phyloP scores from a whole-genome alignment of 2,329 filamentous ascomycete species.

The Daldinia sp. region DNA sequence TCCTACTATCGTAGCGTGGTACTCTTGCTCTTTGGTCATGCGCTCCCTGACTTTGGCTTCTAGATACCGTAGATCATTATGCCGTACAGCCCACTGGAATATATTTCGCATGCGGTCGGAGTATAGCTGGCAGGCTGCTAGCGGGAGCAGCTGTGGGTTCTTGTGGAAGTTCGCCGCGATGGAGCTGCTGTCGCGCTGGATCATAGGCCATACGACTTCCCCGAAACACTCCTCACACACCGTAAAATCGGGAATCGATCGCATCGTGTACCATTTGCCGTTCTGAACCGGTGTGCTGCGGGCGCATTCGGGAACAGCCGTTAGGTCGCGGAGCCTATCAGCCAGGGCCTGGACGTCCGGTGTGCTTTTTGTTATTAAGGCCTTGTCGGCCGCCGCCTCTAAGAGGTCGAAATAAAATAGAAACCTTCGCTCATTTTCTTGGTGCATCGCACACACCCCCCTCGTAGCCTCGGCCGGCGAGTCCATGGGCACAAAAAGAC shows the following conservation, averaged over 20 bases:
- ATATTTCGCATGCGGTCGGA: slow-evolving; percentile 81
- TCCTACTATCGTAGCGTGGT: slow-evolving; percentile 65
- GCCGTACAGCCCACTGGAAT: slow-evolving; percentile 74
- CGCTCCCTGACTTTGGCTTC: slow-evolving; percentile 68
- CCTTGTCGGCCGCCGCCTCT: slow-evolving; percentile 67
- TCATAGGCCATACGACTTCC: slow-evolving; percentile 76
- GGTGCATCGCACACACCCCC: slow-evolving; percentile 77
- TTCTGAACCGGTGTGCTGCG: slow-evolving; percentile 72
- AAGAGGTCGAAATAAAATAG: slow-evolving; percentile 70
- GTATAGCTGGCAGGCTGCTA: slow-evolving; percentile 81
- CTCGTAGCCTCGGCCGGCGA: slow-evolving; percentile 59
- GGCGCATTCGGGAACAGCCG: slow-evolving; percentile 71
- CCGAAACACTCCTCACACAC: slow-evolving; percentile 91
- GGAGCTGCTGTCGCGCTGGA: slow-evolving; percentile 60
- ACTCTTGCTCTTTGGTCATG: slow-evolving; percentile 69
- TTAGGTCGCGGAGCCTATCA: slow-evolving; percentile 71
- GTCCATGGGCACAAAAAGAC: slow-evolving; percentile 70
- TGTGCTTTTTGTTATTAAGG: slow-evolving; percentile 58
- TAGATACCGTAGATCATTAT: slow-evolving; percentile 75
- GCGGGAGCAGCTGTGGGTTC: slow-evolving; percentile 66
- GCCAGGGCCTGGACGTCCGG: slow-evolving; percentile 73
- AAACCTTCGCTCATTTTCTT: slow-evolving; percentile 60
- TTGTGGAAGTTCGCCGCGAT: slow-evolving; percentile 76
- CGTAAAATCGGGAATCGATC: slow-evolving; percentile 79
- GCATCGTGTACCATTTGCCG: slow-evolving; percentile 81